A percentile compares a stretch with the other conserved stretches of the same genome.
phyloP scores from a whole-genome alignment of 305 asterid genomes.

The Ilex paraguariensis region DNA sequence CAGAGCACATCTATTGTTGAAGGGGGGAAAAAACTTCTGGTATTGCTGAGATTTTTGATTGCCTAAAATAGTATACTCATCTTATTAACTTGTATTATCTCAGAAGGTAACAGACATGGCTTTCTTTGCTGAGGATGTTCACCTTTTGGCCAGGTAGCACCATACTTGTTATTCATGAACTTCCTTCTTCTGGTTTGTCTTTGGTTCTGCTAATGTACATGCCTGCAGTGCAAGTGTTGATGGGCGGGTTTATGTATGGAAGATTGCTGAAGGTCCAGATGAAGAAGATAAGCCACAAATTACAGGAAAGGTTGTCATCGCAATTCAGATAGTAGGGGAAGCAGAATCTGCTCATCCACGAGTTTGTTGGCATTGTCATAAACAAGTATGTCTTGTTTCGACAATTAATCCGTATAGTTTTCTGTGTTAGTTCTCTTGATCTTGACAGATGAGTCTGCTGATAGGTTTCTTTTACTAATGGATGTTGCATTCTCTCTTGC shows the following conservation, averaged over 20 bases:
- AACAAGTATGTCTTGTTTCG: constrained; percentile 46
- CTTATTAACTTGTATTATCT: constrained; percentile 13
- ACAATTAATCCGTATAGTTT: too few species aligned
- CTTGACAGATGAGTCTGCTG: background rate
- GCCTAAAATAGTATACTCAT: too few species aligned
- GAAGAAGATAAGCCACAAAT: constrained; percentile 90
- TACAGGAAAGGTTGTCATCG: constrained; percentile 61
- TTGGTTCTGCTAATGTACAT: constrained; percentile 22
- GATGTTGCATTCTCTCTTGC: constrained; percentile 16
- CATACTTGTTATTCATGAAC: constrained; percentile 14
- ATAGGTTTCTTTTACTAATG: background rate
- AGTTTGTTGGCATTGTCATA: constrained; percentile 97
- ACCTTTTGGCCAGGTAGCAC: constrained; percentile 81
- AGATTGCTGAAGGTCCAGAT: constrained; percentile 83
- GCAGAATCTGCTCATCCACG: constrained; percentile 83
- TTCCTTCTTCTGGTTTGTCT: constrained; percentile 10
- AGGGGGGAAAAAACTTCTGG: too few species aligned
- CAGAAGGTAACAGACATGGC: constrained; percentile 99
- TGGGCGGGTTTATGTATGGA: constrained; percentile 91
- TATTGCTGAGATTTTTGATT: too few species aligned
- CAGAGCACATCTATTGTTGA: too few species aligned
- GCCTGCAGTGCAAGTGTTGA: constrained; percentile 78
- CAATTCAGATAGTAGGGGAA: constrained; percentile 75
- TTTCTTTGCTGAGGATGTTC: constrained; percentile 96
- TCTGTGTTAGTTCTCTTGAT: background rate